Evolutionary conservation across 2,329 filamentous ascomycete species (phyloP).

Genomic region (Purpureocillium lavendulum): DNA sequence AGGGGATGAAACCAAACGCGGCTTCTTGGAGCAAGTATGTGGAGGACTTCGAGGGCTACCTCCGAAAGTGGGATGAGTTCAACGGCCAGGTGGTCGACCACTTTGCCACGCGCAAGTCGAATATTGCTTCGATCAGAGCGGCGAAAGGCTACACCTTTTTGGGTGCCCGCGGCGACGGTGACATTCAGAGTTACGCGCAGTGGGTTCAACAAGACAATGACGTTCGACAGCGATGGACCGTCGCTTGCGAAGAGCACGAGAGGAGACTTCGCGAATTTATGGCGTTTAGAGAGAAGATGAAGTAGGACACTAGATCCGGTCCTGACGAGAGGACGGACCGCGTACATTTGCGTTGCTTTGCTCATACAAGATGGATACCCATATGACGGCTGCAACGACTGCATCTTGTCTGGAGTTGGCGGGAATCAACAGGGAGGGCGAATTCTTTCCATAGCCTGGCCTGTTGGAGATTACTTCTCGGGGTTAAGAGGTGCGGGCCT

Average conservation of each 20-base stretch:
- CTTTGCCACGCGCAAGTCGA: constrained; percentile 41
- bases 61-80: constrained; percentile 40
- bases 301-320: constrained; percentile 12
- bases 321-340: constrained; percentile 1
- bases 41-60: constrained; percentile 44
- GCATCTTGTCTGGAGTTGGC: constrained; percentile 4
- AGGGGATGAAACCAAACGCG: constrained; percentile 33
- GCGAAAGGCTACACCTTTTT: constrained; percentile 38
- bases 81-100: constrained; percentile 47
- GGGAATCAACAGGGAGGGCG: background rate
- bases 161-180: constrained; percentile 30
- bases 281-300: constrained; percentile 36
- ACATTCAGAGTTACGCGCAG: constrained; percentile 48
- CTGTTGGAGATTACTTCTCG: too few relatives aligned
- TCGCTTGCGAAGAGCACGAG: constrained; percentile 52
- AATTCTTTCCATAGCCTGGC: too few relatives aligned
- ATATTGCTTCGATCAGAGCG: constrained; percentile 28
- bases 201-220: constrained; percentile 57
- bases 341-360: background rate
- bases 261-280: constrained; percentile 50
- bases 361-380: constrained; percentile 4
- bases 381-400: constrained; percentile 1
- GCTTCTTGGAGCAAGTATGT: constrained; percentile 43
- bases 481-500: too few relatives aligned
- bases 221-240: constrained; percentile 52